These are phyloP conservation scores for Purpureocillium takamizusanense DNA, from an alignment of 2,329 filamentous ascomycete genomes.

Conservation along the genomic window DNA sequence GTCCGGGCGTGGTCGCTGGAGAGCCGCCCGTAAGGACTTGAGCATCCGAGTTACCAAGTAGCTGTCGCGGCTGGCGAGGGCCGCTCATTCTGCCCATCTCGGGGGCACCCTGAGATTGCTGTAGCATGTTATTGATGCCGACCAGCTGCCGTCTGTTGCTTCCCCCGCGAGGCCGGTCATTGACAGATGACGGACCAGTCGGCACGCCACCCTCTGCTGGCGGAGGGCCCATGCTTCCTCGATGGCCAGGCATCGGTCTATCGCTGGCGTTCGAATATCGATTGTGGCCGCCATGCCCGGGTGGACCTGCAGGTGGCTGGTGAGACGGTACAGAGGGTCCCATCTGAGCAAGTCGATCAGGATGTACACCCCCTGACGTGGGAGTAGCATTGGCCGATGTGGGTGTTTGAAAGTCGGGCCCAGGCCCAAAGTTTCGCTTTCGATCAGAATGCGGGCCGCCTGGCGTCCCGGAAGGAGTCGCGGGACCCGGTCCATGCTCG, in stretches of 20 bases:
- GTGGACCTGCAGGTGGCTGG: slow-evolving; percentile 6
- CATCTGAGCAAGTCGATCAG: slow-evolving; percentile 41
- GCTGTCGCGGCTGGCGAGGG: slow-evolving; percentile 26
- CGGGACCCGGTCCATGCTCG: slow-evolving; percentile 23
- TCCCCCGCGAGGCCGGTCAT: slow-evolving; percentile 24
- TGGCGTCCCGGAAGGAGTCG: slow-evolving; percentile 18
- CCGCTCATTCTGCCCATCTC: slow-evolving; percentile 26
- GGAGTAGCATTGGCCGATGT: slow-evolving; percentile 14
- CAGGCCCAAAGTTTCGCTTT: slow-evolving; percentile 25
- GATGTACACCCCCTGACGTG: slow-evolving; percentile 31
- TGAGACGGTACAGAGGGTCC: slow-evolving; percentile 14
- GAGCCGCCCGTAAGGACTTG: slow-evolving; percentile 48
- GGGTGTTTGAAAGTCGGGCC: slow-evolving; percentile 14
- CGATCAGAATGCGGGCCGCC: slow-evolving; percentile 30
- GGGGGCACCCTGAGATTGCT: slow-evolving; percentile 37
- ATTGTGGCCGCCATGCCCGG: slow-evolving; percentile 17
- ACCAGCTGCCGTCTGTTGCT: slow-evolving; percentile 45
- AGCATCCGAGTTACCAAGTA: slow-evolving; percentile 43
- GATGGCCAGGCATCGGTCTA: slow-evolving; percentile 12
- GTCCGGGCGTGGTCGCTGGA: slow-evolving; percentile 36
- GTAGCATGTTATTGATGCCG: slow-evolving; percentile 50
- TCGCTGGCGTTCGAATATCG: slow-evolving; percentile 24
- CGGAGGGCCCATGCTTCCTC: slow-evolving; percentile 15
- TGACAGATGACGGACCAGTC: slow-evolving; percentile 24
- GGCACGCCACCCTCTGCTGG: slow-evolving; percentile 18